Conservation (phyloP, 2,329 filamentous ascomycete species). For the Colletotrichum sp. region DNA sequence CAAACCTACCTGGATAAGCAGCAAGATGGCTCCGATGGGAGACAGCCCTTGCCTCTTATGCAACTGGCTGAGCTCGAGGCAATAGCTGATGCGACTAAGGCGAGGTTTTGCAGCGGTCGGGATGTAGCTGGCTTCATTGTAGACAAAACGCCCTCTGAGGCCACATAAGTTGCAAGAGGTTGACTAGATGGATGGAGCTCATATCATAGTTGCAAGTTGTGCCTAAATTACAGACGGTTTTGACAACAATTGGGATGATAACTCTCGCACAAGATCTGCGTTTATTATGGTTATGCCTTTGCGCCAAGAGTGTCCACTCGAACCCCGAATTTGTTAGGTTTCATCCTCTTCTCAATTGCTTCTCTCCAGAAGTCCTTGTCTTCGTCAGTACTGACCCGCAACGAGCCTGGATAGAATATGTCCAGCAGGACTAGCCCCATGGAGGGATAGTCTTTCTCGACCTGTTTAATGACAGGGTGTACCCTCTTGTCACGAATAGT, state of each 20-base stretch:
- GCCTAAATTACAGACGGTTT: not conserved
- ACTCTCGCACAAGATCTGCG: rapidly evolving
- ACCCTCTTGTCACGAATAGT: too few species aligned
- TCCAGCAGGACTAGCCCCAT: too few species aligned
- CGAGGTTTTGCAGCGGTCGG: not conserved
- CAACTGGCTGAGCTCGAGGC: not conserved
- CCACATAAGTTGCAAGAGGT: not conserved
- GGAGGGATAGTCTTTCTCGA: too few species aligned
- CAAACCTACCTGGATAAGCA: not conserved
- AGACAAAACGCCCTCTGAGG: not conserved
- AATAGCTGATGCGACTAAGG: not conserved
- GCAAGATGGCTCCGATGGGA: not conserved
- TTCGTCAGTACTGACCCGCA: too few species aligned
- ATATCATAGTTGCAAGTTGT: not conserved
- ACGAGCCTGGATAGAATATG: too few species aligned
- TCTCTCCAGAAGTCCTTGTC: too few species aligned
- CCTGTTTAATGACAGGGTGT: too few species aligned
- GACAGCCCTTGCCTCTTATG: not conserved
- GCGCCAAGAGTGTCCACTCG: too few species aligned
- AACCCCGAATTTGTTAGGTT: too few species aligned
- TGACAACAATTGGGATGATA: too few species aligned
- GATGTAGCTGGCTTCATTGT: not conserved
- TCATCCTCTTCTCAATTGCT: too few species aligned
- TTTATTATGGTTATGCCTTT: too few species aligned
- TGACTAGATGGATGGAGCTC: not conserved